These are phyloP conservation scores for Penicillium desertorum DNA, from an alignment of 495 filamentous ascomycete genomes.

Conservation along the genomic window DNA sequence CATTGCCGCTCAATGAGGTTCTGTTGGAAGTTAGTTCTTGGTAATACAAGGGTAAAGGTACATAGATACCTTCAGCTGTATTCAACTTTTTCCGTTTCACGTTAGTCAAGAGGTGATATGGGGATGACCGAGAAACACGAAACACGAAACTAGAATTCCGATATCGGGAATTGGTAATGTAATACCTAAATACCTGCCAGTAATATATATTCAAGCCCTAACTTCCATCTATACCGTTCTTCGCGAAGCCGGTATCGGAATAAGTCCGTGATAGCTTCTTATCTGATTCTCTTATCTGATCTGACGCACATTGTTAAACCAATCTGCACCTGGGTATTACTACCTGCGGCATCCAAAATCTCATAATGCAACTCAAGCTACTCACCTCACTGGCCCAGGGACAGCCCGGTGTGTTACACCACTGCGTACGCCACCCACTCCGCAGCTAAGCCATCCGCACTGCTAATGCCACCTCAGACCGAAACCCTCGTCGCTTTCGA, in stretches of 20 bases:
- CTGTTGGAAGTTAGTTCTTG: neutral
- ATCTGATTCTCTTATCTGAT: slow-evolving; percentile 30
- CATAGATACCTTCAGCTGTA: no score
- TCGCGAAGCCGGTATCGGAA: neutral
- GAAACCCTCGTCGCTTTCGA: slow-evolving; percentile 29
- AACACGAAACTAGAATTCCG: neutral
- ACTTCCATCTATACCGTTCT: slow-evolving; percentile 1
- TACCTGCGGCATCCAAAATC: neutral
- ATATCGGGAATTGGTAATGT: neutral
- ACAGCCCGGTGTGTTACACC: slow-evolving; percentile 30
- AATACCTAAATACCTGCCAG: slow-evolving; percentile 4
- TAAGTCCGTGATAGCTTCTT: neutral
- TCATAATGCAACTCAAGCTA: slow-evolving; percentile 26
- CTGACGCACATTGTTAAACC: slow-evolving; percentile 14
- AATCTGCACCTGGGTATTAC: neutral
- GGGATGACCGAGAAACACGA: neutral
- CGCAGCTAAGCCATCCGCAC: neutral
- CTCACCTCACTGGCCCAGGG: slow-evolving; percentile 23
- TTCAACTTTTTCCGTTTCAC: neutral
- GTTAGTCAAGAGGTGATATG: neutral
- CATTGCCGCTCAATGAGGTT: neutral
- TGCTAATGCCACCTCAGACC: slow-evolving; percentile 18
- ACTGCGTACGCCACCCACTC: slow-evolving; percentile 19
- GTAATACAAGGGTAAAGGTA: no score
- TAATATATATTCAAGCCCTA: slow-evolving; percentile 10